A percentile compares a stretch with the other conserved stretches of the same genome.
Conservation (phyloP, 345 rosid genomes). For the Eucalyptus polybractea region DNA sequence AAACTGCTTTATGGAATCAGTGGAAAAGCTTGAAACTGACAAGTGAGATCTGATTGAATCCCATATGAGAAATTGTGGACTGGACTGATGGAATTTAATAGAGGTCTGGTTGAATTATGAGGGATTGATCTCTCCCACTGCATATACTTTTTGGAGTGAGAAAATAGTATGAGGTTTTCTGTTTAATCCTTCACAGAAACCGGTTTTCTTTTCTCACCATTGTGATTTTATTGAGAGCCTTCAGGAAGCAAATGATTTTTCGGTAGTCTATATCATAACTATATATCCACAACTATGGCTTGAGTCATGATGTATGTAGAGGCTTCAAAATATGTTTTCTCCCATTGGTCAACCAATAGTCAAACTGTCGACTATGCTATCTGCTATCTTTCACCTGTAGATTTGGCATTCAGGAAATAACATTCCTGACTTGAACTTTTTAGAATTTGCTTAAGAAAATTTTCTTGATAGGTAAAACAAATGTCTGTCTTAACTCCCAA, state of each 20-base stretch:
- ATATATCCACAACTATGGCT: not conserved
- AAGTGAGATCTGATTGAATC: not conserved
- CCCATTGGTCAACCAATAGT: not conserved
- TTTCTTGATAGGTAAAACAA: not conserved
- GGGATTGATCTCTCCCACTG: not conserved
- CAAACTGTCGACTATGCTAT: not conserved
- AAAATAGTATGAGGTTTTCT: not conserved
- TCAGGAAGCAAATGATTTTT: not conserved
- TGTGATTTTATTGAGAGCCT: not conserved
- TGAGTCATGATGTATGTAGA: not conserved
- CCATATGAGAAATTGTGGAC: not conserved
- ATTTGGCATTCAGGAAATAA: not conserved
- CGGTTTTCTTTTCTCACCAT: not conserved
- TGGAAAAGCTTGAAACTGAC: not conserved
- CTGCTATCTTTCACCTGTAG: not conserved
- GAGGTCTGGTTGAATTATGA: not conserved
- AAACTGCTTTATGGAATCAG: not conserved
- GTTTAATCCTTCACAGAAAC: not conserved
- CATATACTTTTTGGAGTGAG: not conserved
- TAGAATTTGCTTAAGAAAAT: not conserved
- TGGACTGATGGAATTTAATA: not conserved
- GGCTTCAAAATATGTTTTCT: not conserved
- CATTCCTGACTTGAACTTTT: not conserved
- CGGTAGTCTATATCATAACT: not conserved
- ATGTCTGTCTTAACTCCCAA: not conserved